Evolutionary conservation across 2,329 filamentous ascomycete genomes (phyloP).

Genomic region (Gliomastix tumulicola): DNA sequence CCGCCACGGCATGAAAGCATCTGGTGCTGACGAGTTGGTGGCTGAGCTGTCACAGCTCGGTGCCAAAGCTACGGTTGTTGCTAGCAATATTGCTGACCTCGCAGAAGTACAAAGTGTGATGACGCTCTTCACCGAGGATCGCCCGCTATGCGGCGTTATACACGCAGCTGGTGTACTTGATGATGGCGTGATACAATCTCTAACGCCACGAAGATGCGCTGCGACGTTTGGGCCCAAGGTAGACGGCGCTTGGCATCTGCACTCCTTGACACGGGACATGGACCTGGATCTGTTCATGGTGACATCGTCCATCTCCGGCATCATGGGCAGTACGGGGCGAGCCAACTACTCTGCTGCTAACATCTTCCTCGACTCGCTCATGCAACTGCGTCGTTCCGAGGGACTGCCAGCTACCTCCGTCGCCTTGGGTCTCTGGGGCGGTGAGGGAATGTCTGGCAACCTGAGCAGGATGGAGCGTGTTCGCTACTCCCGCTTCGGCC

Average conservation of each 20-base stretch:
- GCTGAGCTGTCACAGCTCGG: conserved; percentile 6
- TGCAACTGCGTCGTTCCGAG: conserved; percentile 18
- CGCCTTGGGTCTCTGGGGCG: conserved; percentile 5
- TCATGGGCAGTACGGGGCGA: conserved; percentile 22
- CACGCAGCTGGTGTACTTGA: conserved; percentile 8
- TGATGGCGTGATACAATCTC: conserved; percentile 11
- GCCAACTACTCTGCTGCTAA: conserved; percentile 32
- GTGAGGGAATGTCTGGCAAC: conserved; percentile 6
- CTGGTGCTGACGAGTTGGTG: conserved; percentile 5
- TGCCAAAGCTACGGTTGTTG: conserved; percentile 5
- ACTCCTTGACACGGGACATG: conserved; percentile 10
- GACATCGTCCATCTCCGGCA: conserved; percentile 22
- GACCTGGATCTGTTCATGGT: conserved; percentile 26
- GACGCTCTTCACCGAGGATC: conserved; percentile 1
- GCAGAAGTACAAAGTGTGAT: conserved; percentile 5
- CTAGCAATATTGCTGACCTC: conserved; percentile 5
- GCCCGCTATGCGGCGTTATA: conserved; percentile 7
- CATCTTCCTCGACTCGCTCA: conserved; percentile 28
- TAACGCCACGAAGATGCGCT: conserved; percentile 22
- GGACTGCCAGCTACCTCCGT: conserved; percentile 8
- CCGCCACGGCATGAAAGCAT: conserved; percentile 4
- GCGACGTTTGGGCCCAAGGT: conserved; percentile 18
- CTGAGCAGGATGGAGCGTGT: conserved; percentile 2
- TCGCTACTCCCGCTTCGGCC: conserved; percentile 5
- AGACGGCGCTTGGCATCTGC: conserved; percentile 22